Percentiles rank a stretch among this genome's conserved stretches.
Evolutionary conservation across 2,329 filamentous ascomycete species (phyloP).

Genomic region (Pleomassaria siparia): DNA sequence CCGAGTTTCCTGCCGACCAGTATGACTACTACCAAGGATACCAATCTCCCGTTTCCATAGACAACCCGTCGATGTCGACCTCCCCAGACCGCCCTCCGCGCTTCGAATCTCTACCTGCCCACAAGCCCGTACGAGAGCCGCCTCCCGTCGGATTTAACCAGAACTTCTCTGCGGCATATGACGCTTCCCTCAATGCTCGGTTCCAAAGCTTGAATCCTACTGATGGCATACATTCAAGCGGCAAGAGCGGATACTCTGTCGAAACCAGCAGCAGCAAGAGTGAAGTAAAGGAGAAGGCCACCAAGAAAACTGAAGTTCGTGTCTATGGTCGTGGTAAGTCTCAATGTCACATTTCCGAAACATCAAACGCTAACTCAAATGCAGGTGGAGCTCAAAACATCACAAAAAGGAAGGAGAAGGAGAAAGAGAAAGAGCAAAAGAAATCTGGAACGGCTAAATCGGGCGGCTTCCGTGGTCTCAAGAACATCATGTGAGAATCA

Average conservation of each 20-base stretch:
- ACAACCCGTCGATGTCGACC: conserved; percentile 20
- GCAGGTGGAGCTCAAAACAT: conserved; percentile 56
- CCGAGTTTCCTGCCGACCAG: conserved; percentile 23
- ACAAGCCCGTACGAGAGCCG: conserved; percentile 21
- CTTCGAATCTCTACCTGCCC: conserved; percentile 28
- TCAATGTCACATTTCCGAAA: conserved; percentile 4
- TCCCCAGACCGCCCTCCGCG: conserved; percentile 29
- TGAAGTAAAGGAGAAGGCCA: conserved; percentile 49
- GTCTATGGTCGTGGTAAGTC: conserved; percentile 58
- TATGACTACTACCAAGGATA: conserved; percentile 31
- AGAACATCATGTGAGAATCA: conserved; percentile 35
- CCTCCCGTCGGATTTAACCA: conserved; percentile 22
- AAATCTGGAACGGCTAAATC: conserved; percentile 47
- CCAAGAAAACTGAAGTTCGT: conserved; percentile 52
- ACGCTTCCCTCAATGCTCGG: conserved; percentile 32
- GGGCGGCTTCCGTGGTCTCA: conserved; percentile 44
- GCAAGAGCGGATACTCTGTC: conserved; percentile 45
- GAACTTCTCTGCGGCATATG: conserved; percentile 33
- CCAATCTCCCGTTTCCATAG: conserved; percentile 28
- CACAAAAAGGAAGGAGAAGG: conserved; percentile 49
- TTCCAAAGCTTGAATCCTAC: conserved; percentile 20
- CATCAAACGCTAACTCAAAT: conserved; percentile 35
- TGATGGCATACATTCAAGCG: conserved; percentile 31
- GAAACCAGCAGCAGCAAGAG: conserved; percentile 39
- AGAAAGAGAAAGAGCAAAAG: conserved; percentile 49